Percentiles rank a stretch among this genome's conserved stretches.
These are phyloP conservation scores for Fragilaria radians DNA, from an alignment of 108 stramenopile genomes.

Conservation along the genomic window DNA sequence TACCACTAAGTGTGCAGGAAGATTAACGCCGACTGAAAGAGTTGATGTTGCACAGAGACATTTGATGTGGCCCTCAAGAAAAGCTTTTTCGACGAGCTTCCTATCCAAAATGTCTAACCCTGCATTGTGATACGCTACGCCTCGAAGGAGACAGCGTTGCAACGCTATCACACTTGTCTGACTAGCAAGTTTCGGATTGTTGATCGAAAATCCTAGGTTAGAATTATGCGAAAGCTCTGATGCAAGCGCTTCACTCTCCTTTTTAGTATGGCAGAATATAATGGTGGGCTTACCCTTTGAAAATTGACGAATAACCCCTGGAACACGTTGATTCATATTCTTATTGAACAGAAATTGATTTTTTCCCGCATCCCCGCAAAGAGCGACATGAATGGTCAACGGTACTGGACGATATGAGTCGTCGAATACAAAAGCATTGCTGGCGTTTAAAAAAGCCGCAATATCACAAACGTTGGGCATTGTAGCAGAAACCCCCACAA, in stretches of 20 bases:
- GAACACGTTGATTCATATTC: slow-evolving; percentile 61
- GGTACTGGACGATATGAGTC: slow-evolving; percentile 89
- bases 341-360: slow-evolving; percentile 88
- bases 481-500: slow-evolving; percentile 91
- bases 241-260: slow-evolving; percentile 77
- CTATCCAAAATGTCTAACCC: slow-evolving; percentile 68
- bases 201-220: slow-evolving; percentile 12
- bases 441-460: slow-evolving; percentile 79
- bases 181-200: slow-evolving; percentile 15
- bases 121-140: slow-evolving; percentile 89
- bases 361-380: slow-evolving; percentile 52
- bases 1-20: slow-evolving; percentile 93
- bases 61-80: slow-evolving; percentile 52
- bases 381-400: slow-evolving; percentile 60
- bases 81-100: slow-evolving; percentile 71
- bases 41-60: slow-evolving; percentile 93
- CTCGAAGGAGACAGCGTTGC: slow-evolving; percentile 52
- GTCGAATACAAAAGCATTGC: slow-evolving; percentile 80
- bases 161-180: slow-evolving; percentile 38
- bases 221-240: slow-evolving; percentile 39
- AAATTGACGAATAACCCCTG: slow-evolving; percentile 58
- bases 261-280: slow-evolving; percentile 94
- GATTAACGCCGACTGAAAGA: slow-evolving; percentile 93
- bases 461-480: slow-evolving; percentile 91
- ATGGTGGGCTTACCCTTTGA: slow-evolving; percentile 81